Base-by-base conservation (phyloP, 1,284 basidiomycete species). In the Moniliophthora roreri region DNA sequence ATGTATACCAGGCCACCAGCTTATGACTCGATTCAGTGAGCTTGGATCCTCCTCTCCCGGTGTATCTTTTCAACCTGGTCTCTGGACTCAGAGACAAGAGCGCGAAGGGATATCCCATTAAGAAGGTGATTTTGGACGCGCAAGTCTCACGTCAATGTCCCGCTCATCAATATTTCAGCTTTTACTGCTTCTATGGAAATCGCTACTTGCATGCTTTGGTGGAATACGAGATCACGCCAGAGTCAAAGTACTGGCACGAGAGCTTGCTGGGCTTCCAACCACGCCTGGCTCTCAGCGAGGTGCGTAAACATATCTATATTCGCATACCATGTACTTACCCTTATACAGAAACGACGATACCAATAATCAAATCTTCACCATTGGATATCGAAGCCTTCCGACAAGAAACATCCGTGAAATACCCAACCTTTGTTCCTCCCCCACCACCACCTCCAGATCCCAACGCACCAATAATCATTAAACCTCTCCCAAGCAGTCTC, bases 141-240 rank as follows among this genome's bases (percentile, higher is more conserved):
- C 7, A 18, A 26, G 39, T 2, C 52, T 21, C 35, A 36, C 18
- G 20, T 36, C 9, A 35, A 23, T 63, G 39, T 62, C 51, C 41
- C 40, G 26, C 35, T 55, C 20, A 38, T 55, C 52, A 54, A 46
- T 37, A 54, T 34, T 46, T 38, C 66, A 95, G 92, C 81, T 99
- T 2, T 81, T 99, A 15, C 81, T 99, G n/a, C 82, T 99, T 1
- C 75, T 98, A 1, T 99, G 97, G 97, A 99, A 99, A 71, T 88
- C 92, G 0, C 73, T 99, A 26, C 77, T 99, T 34, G 88, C 92
- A 28, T 96, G 93, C 67, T 88, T 95, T 61, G 97, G 97, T 28
- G 97, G 97, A 2, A 81, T 95, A 60, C 83, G 88, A 55, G 96
- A 99, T 61, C 81, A 94, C 24, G 77, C 77, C 7, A 83, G 93